Conservation (phyloP, 2,329 filamentous ascomycete species). For the Penicillium sclerotiorum region DNA sequence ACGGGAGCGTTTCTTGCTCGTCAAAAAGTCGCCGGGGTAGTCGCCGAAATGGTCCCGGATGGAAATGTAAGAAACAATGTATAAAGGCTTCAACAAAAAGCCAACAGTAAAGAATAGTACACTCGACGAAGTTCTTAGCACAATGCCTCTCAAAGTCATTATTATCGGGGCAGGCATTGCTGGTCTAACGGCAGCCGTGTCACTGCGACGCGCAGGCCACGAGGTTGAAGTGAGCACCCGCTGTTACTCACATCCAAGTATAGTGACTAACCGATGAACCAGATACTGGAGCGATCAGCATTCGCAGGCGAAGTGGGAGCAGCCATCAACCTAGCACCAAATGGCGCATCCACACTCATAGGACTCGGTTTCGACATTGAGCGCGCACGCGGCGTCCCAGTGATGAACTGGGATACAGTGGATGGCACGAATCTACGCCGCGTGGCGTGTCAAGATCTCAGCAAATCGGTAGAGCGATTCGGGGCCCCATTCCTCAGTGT, state of each 20-base stretch:
- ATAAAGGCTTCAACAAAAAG: neutral
- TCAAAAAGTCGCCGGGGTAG: neutral
- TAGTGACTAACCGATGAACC: neutral
- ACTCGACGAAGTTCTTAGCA: too few species aligned
- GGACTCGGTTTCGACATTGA: constrained; percentile 30
- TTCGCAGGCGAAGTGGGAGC: constrained; percentile 34
- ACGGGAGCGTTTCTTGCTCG: neutral
- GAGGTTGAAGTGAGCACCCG: constrained; percentile 20
- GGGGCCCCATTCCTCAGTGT: constrained; percentile 6
- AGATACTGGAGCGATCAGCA: constrained; percentile 34
- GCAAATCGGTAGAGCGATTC: neutral
- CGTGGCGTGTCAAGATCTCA: constrained; percentile 1
- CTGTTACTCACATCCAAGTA: neutral
- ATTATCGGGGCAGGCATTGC: constrained; percentile 37
- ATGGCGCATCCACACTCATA: constrained; percentile 29
- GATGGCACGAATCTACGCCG: constrained; percentile 22
- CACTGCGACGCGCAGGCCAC: constrained; percentile 29
- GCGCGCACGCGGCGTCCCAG: constrained; percentile 23
- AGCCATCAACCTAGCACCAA: constrained; percentile 33
- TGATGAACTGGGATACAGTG: constrained; percentile 23
- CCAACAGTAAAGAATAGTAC: too few species aligned
- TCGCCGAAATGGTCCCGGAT: neutral
- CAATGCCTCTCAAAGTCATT: constrained; percentile 14
- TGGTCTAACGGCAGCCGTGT: constrained; percentile 34
- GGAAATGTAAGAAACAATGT: neutral